Base-by-base conservation (phyloP, 2,329 filamentous ascomycete genomes). In the Drechslerella stenobrocha region DNA sequence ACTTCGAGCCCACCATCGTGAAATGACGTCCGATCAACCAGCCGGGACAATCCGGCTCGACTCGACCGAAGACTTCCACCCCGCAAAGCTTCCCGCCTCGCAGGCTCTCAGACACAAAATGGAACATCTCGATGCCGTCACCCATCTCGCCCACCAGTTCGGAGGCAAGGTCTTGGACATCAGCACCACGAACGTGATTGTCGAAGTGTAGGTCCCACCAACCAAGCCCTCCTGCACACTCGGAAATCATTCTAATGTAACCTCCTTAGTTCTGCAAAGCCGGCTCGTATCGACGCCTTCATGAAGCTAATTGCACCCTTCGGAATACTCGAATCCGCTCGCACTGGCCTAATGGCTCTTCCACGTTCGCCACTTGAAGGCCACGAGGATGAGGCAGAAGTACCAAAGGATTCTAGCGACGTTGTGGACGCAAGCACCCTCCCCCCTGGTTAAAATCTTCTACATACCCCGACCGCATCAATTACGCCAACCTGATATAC, bases 81-180 rank as follows among this genome's bases (percentile, higher is more conserved):
- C 93, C 1, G 89, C 86, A 77, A 88, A 88, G 74, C 80, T 98
- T 72, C 88, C 89, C 50, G 83, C 86, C 58, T 95, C 88, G 74
- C 87, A 98, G 80, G 93, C 92, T 13, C 80, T 98, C 74, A 84
- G 93, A 75, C 89, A 96, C 78, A 98, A 98, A 82, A 91, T 97
- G 77, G 90, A 97, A 80, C 93, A 98, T 81, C 79, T 98, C 73
- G 89, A 92, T 80, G 90, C 88, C 60, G 96, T 98, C 75, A 98
- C 93, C 59, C 93, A 95, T 78, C 85, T 98, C 76, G 87, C 92
- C 15, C 93, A 98, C 79, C 93, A 98, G 75, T 98, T 98, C 74
- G 91, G 91, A 60, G 93, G 93, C 71, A 98, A 98, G 80, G 89
- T 98, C 23, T 78, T 98, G 73, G 93, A 98, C 77, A 97, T 98